These are phyloP conservation scores for Artomyces pyxidatus DNA, from an alignment of 768 basidiomycete species.

Conservation along the genomic window DNA sequence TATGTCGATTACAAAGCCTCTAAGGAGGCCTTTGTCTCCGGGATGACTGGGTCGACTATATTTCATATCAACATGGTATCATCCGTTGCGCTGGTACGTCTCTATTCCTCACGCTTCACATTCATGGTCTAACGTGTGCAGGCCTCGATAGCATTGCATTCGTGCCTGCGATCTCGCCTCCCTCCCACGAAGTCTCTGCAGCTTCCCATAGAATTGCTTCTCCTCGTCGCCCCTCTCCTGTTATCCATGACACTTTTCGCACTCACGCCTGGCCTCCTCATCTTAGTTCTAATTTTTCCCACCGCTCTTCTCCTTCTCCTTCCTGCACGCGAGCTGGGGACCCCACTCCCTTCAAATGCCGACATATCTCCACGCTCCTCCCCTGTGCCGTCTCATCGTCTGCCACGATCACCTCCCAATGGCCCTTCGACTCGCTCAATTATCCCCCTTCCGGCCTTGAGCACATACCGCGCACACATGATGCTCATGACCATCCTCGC, in stretches of 20 bases:
- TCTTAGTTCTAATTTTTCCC: conserved; percentile 38
- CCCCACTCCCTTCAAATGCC: conserved; percentile 43
- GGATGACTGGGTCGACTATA: conserved; percentile 62
- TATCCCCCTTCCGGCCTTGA: conserved; percentile 63
- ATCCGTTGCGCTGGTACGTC: conserved; percentile 52
- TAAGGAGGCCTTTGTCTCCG: conserved; percentile 80
- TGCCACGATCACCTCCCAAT: conserved; percentile 3
- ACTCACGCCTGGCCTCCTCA: conserved; percentile 43
- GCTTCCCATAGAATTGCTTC: conserved; percentile 54
- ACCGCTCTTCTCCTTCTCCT: conserved; percentile 34
- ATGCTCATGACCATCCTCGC: conserved; percentile 85
- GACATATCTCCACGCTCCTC: conserved; percentile 17
- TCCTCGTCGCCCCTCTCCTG: conserved; percentile 68
- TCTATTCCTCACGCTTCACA: neutral
- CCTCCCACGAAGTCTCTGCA: conserved; percentile 31
- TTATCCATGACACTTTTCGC: conserved; percentile 77
- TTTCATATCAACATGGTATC: conserved; percentile 62
- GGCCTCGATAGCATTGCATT: conserved; percentile 69
- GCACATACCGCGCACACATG: conserved; percentile 90
- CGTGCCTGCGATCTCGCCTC: conserved; percentile 44
- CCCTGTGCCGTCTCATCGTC: conserved; percentile 7
- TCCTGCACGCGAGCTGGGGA: conserved; percentile 34
- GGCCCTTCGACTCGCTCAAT: conserved; percentile 1
- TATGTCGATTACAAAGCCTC: conserved; percentile 51
- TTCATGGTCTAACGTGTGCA: conserved; percentile 21